Conservation (phyloP, 306 rosid species). For the Parietaria judaica region DNA sequence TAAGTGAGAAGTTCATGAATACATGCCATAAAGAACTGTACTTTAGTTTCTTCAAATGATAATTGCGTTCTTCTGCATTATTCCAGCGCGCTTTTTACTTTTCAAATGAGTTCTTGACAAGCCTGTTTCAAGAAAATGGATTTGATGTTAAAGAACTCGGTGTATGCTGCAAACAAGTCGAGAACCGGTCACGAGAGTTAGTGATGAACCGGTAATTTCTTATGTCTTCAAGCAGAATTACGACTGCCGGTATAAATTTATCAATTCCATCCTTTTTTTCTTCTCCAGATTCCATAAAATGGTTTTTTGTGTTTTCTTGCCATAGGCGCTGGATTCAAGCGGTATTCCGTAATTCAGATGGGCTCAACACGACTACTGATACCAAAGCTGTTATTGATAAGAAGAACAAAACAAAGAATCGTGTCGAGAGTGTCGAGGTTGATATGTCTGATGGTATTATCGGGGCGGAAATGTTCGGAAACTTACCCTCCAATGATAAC, state of each 20-base stretch:
- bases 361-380: slow-evolving; percentile 20
- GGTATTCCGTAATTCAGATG: slow-evolving; percentile 48
- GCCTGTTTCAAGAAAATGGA: slow-evolving; percentile 71
- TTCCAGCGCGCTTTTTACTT: slow-evolving; percentile 93
- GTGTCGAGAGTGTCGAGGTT: slow-evolving; percentile 36
- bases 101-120: slow-evolving; percentile 73
- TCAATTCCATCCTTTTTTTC: not conserved
- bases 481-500: slow-evolving; percentile 43
- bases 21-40: slow-evolving; percentile 6
- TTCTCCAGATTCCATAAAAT: slow-evolving; percentile 1
- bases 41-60: slow-evolving; percentile 13
- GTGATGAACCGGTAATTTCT: slow-evolving; percentile 68
- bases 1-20: slow-evolving; percentile 32
- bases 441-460: slow-evolving; percentile 67
- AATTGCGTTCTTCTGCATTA: slow-evolving; percentile 12
- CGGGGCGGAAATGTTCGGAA: slow-evolving; percentile 71
- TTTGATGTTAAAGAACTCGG: slow-evolving; percentile 55
- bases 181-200: slow-evolving; percentile 79
- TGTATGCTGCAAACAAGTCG: slow-evolving; percentile 88
- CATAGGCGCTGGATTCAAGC: slow-evolving; percentile 95
- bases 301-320: slow-evolving; percentile 15
- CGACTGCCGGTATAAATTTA: not conserved
- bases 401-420: slow-evolving; percentile 21
- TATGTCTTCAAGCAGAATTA: not conserved
- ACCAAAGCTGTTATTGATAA: slow-evolving; percentile 21